phyloP scores from a whole-genome alignment of 345 rosid species.

The Firmiana major region DNA sequence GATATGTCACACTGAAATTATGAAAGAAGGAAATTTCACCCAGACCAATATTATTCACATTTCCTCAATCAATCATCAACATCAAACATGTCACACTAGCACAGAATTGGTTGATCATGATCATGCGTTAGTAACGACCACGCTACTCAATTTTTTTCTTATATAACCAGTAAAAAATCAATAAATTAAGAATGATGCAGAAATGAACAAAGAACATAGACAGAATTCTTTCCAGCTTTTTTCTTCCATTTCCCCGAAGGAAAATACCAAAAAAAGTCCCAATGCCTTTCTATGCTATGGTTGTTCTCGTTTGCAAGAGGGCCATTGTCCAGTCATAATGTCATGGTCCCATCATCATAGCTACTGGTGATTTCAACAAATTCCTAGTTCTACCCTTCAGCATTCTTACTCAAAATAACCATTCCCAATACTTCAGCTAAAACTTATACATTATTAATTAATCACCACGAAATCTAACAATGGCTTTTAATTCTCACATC shows the following conservation, averaged over 20 bases:
- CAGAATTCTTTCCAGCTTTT: too few relatives aligned
- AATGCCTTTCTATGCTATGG: conserved; percentile 2
- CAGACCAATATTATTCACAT: not conserved
- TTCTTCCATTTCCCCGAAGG: not conserved
- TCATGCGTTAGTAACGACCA: not conserved
- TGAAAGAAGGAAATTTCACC: not conserved
- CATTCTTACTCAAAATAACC: too few relatives aligned
- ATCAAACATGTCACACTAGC: not conserved
- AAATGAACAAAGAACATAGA: too few relatives aligned
- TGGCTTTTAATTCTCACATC: too few relatives aligned
- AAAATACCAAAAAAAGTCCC: not conserved
- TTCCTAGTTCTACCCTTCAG: too few relatives aligned
- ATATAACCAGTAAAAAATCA: not conserved
- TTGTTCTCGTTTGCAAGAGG: not conserved
- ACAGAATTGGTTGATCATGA: not conserved
- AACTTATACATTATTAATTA: too few relatives aligned
- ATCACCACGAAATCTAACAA: too few relatives aligned
- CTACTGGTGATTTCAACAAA: not conserved
- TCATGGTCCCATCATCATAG: not conserved
- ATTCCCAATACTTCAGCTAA: too few relatives aligned
- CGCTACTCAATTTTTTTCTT: not conserved
- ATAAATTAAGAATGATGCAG: too few relatives aligned
- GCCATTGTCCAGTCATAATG: not conserved
- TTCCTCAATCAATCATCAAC: not conserved
- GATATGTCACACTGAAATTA: conserved; percentile 1